These are phyloP conservation scores for Botryotinia calthae DNA, from an alignment of 2,329 filamentous ascomycete species.

Conservation along the genomic window DNA sequence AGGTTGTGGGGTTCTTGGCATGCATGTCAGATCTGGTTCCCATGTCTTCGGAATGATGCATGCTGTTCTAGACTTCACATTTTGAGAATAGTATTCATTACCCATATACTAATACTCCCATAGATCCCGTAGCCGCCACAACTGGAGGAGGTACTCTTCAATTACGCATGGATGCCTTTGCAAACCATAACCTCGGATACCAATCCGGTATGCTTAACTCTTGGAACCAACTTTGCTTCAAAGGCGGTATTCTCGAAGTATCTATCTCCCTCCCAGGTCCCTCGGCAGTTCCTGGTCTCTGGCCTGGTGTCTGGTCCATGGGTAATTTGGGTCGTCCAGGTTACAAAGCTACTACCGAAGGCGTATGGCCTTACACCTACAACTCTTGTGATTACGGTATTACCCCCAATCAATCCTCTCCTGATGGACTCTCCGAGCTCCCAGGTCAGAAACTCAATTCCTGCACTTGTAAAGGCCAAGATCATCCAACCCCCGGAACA, in stretches of 20 bases:
- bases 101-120: not conserved
- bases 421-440: constrained; percentile 62
- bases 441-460: constrained; percentile 67
- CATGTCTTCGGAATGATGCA: not conserved
- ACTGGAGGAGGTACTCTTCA: constrained; percentile 48
- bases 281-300: constrained; percentile 48
- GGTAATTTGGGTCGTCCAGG: constrained; percentile 53
- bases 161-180: constrained; percentile 46
- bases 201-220: constrained; percentile 52
- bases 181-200: constrained; percentile 46
- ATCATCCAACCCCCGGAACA: constrained; percentile 63
- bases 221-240: constrained; percentile 55
- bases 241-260: constrained; percentile 52
- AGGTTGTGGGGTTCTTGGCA: not conserved
- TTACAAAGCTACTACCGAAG: constrained; percentile 51
- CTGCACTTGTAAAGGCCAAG: constrained; percentile 60
- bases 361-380: constrained; percentile 55
- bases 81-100: not conserved
- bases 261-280: constrained; percentile 52
- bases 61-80: not conserved
- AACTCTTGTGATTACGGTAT: constrained; percentile 60
- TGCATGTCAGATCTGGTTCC: not conserved
- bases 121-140: constrained; percentile 46
- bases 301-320: constrained; percentile 55
- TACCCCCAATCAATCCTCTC: constrained; percentile 66